A percentile compares a stretch with the other conserved stretches of the same genome.
Evolutionary conservation across 2,329 filamentous ascomycete species (phyloP).

Genomic region (Exserohilum rostratum): DNA sequence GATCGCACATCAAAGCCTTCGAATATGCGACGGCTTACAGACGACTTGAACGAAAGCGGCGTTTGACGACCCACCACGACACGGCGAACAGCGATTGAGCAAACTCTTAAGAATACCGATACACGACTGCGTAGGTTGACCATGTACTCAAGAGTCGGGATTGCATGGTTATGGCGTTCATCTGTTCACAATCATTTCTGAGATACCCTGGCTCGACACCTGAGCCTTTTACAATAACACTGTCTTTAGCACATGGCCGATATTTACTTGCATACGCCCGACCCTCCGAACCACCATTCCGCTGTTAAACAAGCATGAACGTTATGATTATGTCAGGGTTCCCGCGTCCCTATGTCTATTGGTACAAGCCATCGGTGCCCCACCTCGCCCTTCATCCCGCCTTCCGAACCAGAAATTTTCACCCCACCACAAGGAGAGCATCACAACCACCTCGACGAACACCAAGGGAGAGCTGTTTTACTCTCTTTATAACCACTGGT

Average conservation of each 20-base stretch:
- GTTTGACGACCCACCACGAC: background rate
- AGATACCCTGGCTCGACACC: slow-evolving; percentile 9
- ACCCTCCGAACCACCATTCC: background rate
- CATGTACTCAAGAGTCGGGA: background rate
- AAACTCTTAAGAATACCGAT: background rate
- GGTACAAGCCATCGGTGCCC: background rate
- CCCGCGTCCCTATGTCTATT: background rate
- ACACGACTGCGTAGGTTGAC: background rate
- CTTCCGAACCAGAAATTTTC: slow-evolving; percentile 1
- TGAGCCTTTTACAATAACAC: slow-evolving; percentile 1
- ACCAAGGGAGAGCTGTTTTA: too few species aligned
- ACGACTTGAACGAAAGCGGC: background rate
- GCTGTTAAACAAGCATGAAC: background rate
- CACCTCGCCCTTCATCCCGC: slow-evolving; percentile 1
- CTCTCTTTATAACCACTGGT: background rate
- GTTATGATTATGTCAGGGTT: background rate
- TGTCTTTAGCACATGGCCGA: background rate
- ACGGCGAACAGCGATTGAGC: background rate
- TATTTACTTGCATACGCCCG: background rate
- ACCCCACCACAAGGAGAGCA: background rate
- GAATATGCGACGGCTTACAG: background rate
- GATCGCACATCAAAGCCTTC: background rate
- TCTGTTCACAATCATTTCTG: background rate
- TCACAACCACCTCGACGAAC: background rate
- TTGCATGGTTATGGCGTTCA: slow-evolving; percentile 6